Percentiles rank a stretch among this genome's conserved stretches.
These are phyloP conservation scores for Cercophora sp. DNA, from an alignment of 495 filamentous ascomycete species.

Conservation along the genomic window DNA sequence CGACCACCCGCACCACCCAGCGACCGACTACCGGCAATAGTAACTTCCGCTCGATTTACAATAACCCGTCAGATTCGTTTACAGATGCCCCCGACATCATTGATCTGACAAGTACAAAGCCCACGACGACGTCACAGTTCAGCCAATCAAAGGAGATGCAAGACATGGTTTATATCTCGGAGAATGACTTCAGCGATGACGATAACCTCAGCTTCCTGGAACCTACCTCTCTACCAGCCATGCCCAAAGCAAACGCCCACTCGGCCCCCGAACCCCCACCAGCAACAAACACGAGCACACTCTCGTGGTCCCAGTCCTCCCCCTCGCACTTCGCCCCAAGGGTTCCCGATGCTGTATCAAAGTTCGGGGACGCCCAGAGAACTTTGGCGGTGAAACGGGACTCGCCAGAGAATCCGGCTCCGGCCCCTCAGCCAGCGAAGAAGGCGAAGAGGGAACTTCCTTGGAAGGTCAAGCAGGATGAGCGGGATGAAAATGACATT, in stretches of 20 bases:
- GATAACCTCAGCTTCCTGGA: constrained; percentile 57
- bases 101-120: constrained; percentile 18
- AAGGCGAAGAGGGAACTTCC: constrained; percentile 30
- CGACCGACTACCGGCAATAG: no score
- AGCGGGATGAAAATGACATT: constrained; percentile 24
- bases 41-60: no score
- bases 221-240: constrained; percentile 40
- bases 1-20: no score
- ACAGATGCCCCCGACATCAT: constrained; percentile 29
- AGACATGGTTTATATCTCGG: constrained; percentile 52
- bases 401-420: constrained; percentile 21
- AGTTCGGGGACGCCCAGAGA: no score
- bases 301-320: constrained; percentile 33
- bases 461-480: constrained; percentile 16
- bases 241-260: constrained; percentile 16
- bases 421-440: constrained; percentile 23
- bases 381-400: constrained; percentile 29
- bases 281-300: constrained; percentile 14
- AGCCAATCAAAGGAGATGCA: no score
- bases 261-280: neutral
- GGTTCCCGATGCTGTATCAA: no score
- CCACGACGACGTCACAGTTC: neutral
- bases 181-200: constrained; percentile 69
- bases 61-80: constrained; percentile 44
- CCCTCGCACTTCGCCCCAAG: constrained; percentile 26